Base-by-base conservation (phyloP, 371 early-diverging fungal genomes). In the Lichtheimia hyalospora region DNA sequence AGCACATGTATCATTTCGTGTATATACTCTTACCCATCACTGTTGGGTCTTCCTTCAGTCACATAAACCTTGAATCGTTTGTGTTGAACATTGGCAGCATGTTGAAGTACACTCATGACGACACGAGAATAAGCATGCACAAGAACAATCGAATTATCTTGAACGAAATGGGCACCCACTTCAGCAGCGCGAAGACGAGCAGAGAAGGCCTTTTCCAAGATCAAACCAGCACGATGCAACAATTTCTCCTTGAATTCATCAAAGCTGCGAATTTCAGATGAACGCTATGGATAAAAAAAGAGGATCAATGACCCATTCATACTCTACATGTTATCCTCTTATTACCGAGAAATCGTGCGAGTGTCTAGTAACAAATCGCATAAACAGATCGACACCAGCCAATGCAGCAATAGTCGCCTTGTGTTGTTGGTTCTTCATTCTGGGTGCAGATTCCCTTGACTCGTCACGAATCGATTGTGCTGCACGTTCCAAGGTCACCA, bases 71-170 rank as follows among this genome's bases (percentile, higher is more conserved):
- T 92, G 78, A 96, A 96, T 41, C 95, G 77, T 69, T 89, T 90
- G 58, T 92, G 89, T 49, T 82, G 81, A 10, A 74, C 71, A 62
- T 78, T 80, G 3, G 93, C 92, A 1, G 95, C 95, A 57, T 83
- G 77, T 59, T 85, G 82, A 52, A 98, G 73, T 10, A 95, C 66
- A 28, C 83, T 74, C 89, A 96, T 94, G 27, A 97, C 94, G 3
- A 95, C 95, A 24, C 97, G 88, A 25, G 97, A 97, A 66, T 94
- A 96, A 23, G 96, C 94, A 73, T 97, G 97, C 6, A 97, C 85
- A n/a, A 98, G 78, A 58, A 98, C 88, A 7, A 86, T 86, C 15
- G 86, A 81, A 68, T 94, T 91, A 64, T 96, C 96, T 64, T 90
- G 88, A 62, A 97, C 90, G 65, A 96, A 94, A 54, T 91, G 89